Conservation (phyloP, 2,329 filamentous ascomycete genomes). For the Neofusicoccum kwambonambiense region DNA sequence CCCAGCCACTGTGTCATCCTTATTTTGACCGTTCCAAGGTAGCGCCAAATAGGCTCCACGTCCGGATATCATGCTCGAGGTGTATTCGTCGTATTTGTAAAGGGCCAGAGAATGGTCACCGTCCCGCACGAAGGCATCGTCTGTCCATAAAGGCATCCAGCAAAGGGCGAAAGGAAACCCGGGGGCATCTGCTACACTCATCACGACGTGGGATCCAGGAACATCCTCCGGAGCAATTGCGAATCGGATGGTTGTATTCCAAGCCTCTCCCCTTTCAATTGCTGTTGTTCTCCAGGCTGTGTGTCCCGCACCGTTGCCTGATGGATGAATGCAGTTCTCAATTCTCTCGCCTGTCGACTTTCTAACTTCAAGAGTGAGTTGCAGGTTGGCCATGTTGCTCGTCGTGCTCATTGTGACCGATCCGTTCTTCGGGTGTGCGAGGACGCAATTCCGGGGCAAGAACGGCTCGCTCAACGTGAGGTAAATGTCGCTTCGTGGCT, state of each 20-base stretch:
- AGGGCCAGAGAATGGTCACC: conserved; percentile 77
- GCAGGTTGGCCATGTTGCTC: conserved; percentile 70
- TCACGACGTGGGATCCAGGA: conserved; percentile 76
- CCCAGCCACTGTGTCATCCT: conserved; percentile 73
- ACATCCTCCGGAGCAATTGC: conserved; percentile 79
- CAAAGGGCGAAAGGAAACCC: conserved; percentile 86
- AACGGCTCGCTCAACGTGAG: conserved; percentile 77
- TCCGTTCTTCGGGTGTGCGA: conserved; percentile 74
- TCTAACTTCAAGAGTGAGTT: conserved; percentile 86
- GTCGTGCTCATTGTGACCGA: conserved; percentile 69
- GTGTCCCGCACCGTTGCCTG: conserved; percentile 73
- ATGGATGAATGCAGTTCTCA: conserved; percentile 81
- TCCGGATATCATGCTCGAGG: conserved; percentile 68
- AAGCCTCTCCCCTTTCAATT: conserved; percentile 73
- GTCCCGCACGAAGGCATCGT: conserved; percentile 84
- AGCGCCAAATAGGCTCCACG: conserved; percentile 84
- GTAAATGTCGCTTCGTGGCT: conserved; percentile 90
- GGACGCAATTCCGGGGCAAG: conserved; percentile 65
- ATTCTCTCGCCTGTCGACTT: conserved; percentile 75
- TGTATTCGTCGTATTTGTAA: conserved; percentile 90
- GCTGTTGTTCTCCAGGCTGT: conserved; percentile 89
- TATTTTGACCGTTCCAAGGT: conserved; percentile 75
- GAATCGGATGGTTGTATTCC: conserved; percentile 85
- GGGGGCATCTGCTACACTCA: conserved; percentile 84
- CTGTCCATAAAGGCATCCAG: conserved; percentile 91